Conservation (phyloP, 1,284 basidiomycete species). For the Tetrapyrgos nigripes region DNA sequence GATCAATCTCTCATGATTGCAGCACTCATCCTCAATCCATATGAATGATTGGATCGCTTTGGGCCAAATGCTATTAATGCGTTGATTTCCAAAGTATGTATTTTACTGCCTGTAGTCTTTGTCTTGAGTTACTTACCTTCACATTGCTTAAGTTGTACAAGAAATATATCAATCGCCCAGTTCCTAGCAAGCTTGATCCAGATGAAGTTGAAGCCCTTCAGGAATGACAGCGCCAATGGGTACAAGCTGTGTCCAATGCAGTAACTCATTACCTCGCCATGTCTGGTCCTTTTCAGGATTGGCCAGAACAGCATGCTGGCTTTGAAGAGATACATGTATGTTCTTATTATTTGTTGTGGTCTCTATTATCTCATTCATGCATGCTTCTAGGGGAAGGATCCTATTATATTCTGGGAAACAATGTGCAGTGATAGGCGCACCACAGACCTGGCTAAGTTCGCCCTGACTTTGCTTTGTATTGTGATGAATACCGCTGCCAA, state of each 20-base stretch:
- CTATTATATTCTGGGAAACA: constrained; percentile 26
- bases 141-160: not conserved
- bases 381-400: constrained; percentile 6
- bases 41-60: constrained; percentile 20
- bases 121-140: not conserved
- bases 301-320: not conserved
- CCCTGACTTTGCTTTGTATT: constrained; percentile 21
- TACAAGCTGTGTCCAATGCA: not conserved
- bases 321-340: constrained; percentile 6
- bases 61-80: constrained; percentile 28
- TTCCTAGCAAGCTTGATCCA: too few relatives aligned
- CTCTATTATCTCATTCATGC: not conserved
- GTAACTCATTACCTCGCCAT: not conserved
- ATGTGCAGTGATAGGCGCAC: constrained; percentile 10
- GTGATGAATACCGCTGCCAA: constrained; percentile 28
- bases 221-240: not conserved
- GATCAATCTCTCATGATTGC: constrained; percentile 14
- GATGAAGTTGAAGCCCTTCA: too few relatives aligned
- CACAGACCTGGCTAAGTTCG: constrained; percentile 27
- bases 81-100: constrained; percentile 24
- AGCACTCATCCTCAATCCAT: constrained; percentile 15
- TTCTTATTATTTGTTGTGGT: not conserved
- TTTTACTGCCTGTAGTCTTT: constrained; percentile 2
- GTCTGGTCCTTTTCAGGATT: not conserved
- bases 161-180: too few relatives aligned